A percentile compares a stretch with the other conserved stretches of the same genome.
Conservation (phyloP, 768 basidiomycete genomes). For the Gymnopilus junonius region DNA sequence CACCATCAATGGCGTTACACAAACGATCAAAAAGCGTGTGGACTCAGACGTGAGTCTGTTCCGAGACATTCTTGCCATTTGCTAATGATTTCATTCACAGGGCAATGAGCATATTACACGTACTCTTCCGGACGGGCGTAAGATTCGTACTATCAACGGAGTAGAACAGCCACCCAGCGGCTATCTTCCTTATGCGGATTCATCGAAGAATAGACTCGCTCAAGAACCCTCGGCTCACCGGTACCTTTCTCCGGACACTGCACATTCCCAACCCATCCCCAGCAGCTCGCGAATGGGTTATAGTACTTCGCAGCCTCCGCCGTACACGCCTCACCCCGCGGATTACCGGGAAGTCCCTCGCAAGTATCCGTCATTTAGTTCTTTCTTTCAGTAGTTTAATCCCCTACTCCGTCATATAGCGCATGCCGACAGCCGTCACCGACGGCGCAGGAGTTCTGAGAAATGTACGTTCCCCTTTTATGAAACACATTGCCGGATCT, state of each 20-base stretch:
- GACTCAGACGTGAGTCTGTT: conserved; percentile 58
- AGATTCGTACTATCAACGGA: conserved; percentile 72
- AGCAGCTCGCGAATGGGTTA: conserved; percentile 25
- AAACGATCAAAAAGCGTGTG: conserved; percentile 54
- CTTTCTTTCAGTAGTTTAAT: background rate
- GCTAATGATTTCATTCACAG: conserved; percentile 38
- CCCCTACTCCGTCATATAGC: conserved; percentile 10
- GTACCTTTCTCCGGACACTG: conserved; percentile 19
- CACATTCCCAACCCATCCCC: conserved; percentile 16
- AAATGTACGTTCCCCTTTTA: conserved; percentile 20
- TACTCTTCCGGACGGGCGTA: conserved; percentile 67
- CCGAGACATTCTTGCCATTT: background rate
- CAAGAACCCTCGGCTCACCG: conserved; percentile 20
- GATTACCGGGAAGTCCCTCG: conserved; percentile 21
- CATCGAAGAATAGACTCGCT: conserved; percentile 16
- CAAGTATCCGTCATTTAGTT: conserved; percentile 17
- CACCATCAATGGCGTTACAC: conserved; percentile 70
- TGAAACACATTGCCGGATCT: conserved; percentile 6
- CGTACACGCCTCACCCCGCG: conserved; percentile 23
- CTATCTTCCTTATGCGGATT: conserved; percentile 26
- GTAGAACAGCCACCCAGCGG: conserved; percentile 47
- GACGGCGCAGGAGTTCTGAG: conserved; percentile 23
- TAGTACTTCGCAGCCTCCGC: conserved; percentile 26
- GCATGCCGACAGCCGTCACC: conserved; percentile 16
- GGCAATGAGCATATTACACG: conserved; percentile 78